Conservation (phyloP, 208 protist genomes). For the Naegleria gruberi region DNA sequence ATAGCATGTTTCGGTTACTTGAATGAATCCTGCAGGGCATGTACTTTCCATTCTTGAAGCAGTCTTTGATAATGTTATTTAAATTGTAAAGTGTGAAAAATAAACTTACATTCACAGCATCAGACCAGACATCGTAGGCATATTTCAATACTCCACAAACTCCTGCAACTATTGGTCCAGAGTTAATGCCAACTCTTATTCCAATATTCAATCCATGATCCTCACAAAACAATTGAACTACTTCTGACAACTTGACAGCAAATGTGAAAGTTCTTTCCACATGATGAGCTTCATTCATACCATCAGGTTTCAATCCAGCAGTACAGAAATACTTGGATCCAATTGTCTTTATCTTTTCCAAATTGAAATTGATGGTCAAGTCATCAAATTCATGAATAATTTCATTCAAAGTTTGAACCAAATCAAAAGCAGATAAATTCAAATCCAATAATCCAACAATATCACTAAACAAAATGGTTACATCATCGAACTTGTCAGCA, state of each 20-base stretch:
- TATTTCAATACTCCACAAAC: not conserved
- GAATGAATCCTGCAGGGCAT: not conserved
- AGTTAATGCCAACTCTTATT: not conserved
- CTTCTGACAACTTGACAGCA: not conserved
- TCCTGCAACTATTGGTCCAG: not conserved
- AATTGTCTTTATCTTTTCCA: not conserved
- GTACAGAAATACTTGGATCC: not conserved
- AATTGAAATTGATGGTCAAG: not conserved
- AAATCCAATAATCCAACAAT: not conserved
- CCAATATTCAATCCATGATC: not conserved
- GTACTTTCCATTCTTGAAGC: not conserved
- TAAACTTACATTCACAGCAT: not conserved
- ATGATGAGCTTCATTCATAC: not conserved
- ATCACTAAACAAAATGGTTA: slow-evolving; percentile 38
- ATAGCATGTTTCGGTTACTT: slow-evolving; percentile 12
- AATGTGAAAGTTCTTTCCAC: not conserved
- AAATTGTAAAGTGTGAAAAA: not conserved
- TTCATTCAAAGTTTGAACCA: not conserved
- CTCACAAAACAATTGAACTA: not conserved
- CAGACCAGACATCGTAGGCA: not conserved
- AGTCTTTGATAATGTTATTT: too few species aligned
- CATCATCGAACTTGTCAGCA: slow-evolving; percentile 43
- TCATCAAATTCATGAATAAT: not conserved
- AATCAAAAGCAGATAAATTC: not conserved
- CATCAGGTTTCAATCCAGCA: not conserved